Evolutionary conservation across 768 basidiomycete genomes (phyloP).

Genomic region (Auricularia cornea): DNA sequence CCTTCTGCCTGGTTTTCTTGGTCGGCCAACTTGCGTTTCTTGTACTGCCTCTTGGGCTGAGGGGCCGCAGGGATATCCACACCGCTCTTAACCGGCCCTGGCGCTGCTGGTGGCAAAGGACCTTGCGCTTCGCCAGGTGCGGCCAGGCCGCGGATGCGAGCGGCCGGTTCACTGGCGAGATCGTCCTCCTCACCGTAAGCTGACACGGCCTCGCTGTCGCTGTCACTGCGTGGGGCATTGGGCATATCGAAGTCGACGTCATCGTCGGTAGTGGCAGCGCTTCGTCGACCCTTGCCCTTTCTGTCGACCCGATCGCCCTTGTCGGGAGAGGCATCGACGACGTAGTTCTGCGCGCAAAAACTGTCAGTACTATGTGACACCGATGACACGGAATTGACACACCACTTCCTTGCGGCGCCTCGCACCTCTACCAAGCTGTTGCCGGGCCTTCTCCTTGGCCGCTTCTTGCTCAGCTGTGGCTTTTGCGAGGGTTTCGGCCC

Average conservation of each 20-base stretch:
- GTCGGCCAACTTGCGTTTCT: background rate
- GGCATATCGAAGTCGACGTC: conserved; percentile 9
- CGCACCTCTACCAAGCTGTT: conserved; percentile 62
- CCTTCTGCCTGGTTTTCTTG: background rate
- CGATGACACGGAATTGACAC: conserved; percentile 34
- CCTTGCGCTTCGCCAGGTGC: background rate
- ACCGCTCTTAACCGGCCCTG: too few species aligned
- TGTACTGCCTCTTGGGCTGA: background rate
- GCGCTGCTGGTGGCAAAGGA: too few species aligned
- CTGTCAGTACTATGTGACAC: background rate
- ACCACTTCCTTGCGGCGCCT: conserved; percentile 54
- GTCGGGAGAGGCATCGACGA: conserved; percentile 30
- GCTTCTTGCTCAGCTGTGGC: conserved; percentile 37
- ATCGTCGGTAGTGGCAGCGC: conserved; percentile 22
- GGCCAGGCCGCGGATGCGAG: background rate
- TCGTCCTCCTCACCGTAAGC: conserved; percentile 7
- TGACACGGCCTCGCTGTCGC: conserved; percentile 1
- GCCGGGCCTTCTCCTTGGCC: conserved; percentile 39
- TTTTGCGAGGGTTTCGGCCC: conserved; percentile 59
- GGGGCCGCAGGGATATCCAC: background rate
- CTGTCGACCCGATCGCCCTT: conserved; percentile 26
- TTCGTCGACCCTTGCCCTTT: conserved; percentile 10
- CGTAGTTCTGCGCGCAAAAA: conserved; percentile 22
- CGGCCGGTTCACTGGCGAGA: background rate
- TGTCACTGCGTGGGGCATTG: background rate